Percentiles rank a stretch among this genome's conserved stretches.
These are phyloP conservation scores for Verticillium albo-atrum DNA, from an alignment of 2,329 filamentous ascomycete genomes.

Conservation along the genomic window DNA sequence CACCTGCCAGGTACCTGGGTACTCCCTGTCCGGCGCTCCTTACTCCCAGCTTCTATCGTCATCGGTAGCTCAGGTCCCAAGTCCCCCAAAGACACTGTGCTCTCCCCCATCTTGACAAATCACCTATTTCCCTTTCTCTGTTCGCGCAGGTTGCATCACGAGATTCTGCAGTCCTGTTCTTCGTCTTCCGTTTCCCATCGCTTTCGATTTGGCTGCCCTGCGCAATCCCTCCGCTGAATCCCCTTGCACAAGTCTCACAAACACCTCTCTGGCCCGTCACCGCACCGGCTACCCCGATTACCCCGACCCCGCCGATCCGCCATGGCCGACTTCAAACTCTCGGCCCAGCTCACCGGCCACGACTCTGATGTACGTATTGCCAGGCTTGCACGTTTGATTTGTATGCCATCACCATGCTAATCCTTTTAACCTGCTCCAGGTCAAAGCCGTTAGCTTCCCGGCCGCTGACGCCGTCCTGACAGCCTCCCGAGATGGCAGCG, in stretches of 20 bases:
- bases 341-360: conserved; percentile 82
- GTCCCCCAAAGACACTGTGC: not conserved
- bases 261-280: not conserved
- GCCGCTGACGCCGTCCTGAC: conserved; percentile 69
- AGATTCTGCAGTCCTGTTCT: not conserved
- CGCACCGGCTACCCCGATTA: not conserved
- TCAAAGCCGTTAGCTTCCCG: conserved; percentile 80
- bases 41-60: conserved; percentile 25
- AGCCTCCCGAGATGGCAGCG: conserved; percentile 86
- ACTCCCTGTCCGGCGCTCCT: not conserved
- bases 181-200: not conserved
- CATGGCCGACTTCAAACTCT: conserved; percentile 89
- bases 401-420: not conserved
- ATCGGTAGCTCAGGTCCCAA: conserved; percentile 8
- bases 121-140: not conserved
- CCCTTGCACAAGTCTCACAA: not conserved
- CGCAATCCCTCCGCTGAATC: not conserved
- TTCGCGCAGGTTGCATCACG: not conserved
- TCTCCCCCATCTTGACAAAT: not conserved
- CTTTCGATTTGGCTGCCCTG: not conserved
- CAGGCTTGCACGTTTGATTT: not conserved
- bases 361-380: conserved; percentile 75
- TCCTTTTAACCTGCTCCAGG: conserved; percentile 44
- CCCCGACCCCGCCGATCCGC: conserved; percentile 6
- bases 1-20: not conserved